Base-by-base conservation (phyloP, 768 basidiomycete species). In the Auricularia heimuer region DNA sequence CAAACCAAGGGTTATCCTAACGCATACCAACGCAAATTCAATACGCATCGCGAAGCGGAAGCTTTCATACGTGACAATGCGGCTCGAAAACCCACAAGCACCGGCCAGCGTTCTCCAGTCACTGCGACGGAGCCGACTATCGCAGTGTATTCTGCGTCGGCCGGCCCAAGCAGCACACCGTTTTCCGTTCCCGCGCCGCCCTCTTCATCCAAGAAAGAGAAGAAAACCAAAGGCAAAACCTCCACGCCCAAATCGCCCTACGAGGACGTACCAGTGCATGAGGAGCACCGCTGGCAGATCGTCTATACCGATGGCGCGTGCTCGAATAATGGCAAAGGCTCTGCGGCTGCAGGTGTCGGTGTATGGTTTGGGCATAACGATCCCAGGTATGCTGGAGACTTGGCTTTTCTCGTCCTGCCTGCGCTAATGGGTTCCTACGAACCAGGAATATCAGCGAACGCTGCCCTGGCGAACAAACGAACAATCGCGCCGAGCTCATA, bases 221-320 rank as follows among this genome's bases (percentile, higher is more conserved):
- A 7, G 39, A 39, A 39, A 39, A 8, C 39, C 39, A 12, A 39
- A 12, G 12, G 39, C 39, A 39, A 39, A 12, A 39, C 8, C 39
- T 8, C 7, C 8, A 39, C 8, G 7, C 12, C 12, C 8, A 39
- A 39, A 3, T 47, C 65, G 4, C 64, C 68, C 2, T 62, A 42
- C 61, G 39, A 44, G 36, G 62, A 63, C 39, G 63, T 42, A 7
- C 44, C 33, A 47, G n/a, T 35, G 12, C 63, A 67, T 11, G 73
- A 78, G 33, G 75, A 73, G 64, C 62, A 45, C 2, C 72, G 71
- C 3, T 76, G 73, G 69, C 73, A 77, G 51, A 76, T 89, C 12
- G 94, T 94, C 1, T 96, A 92, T 69, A 87, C 82, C 21, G 95
- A 98, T 73, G 95, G 95, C 11, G 89, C 93, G 4, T 94, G 92